These are phyloP conservation scores for Phytopythium aichiense DNA, from an alignment of 352 stramenopile species.

Conservation along the genomic window DNA sequence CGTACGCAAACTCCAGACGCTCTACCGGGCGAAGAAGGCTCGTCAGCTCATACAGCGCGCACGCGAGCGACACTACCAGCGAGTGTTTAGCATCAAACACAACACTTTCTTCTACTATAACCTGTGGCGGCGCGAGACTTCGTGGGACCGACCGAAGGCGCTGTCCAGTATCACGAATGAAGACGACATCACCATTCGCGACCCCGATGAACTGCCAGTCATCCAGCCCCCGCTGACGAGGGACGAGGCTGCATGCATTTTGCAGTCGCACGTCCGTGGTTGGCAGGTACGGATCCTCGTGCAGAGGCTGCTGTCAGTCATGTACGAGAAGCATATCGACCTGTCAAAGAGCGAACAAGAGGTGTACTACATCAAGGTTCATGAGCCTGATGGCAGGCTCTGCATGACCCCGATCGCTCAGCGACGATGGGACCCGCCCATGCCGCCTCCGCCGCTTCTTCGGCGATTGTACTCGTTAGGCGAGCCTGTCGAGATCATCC, in stretches of 20 bases:
- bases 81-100: constrained; percentile 73
- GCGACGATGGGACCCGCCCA: constrained; percentile 18
- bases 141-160: constrained; percentile 42
- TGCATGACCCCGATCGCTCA: not conserved
- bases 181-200: constrained; percentile 62
- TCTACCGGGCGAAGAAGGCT: constrained; percentile 51
- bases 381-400: not conserved
- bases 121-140: constrained; percentile 39
- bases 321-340: constrained; percentile 74
- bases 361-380: constrained; percentile 44
- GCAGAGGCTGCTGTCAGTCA: constrained; percentile 1
- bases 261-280: constrained; percentile 28
- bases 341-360: constrained; percentile 16
- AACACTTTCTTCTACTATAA: constrained; percentile 81
- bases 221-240: constrained; percentile 50
- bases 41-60: constrained; percentile 44
- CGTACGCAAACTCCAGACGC: constrained; percentile 67
- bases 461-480: constrained; percentile 56
- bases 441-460: constrained; percentile 31
- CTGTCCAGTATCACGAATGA: constrained; percentile 15
- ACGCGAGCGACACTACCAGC: constrained; percentile 60
- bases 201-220: constrained; percentile 48
- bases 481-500: constrained; percentile 60
- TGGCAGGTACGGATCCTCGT: not conserved
- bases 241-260: constrained; percentile 38